Conservation (phyloP, 768 basidiomycete genomes). For the Trametes coccinea region DNA sequence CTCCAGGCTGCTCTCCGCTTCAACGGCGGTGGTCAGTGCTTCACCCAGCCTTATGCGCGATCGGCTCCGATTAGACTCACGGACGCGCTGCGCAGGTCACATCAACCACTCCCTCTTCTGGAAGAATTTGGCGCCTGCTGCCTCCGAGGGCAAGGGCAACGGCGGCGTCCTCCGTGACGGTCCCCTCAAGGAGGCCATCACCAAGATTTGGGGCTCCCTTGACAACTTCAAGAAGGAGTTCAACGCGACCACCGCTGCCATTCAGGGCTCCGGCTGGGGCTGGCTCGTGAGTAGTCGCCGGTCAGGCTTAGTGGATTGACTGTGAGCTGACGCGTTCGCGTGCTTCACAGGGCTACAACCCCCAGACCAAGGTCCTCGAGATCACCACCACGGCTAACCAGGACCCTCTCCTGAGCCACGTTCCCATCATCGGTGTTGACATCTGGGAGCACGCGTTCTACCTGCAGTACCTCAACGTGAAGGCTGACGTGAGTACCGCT, state of each 20-base stretch:
- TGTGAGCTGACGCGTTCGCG: neutral
- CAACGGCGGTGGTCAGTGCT: conserved; percentile 82
- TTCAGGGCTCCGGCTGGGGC: conserved; percentile 96
- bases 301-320: neutral
- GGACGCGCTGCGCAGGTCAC: conserved; percentile 54
- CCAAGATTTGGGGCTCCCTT: conserved; percentile 67
- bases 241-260: conserved; percentile 79
- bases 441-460: conserved; percentile 98
- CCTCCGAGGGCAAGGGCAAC: conserved; percentile 43
- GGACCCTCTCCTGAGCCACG: conserved; percentile 78
- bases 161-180: conserved; percentile 69
- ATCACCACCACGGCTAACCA: conserved; percentile 93
- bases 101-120: conserved; percentile 98
- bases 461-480: conserved; percentile 95
- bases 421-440: conserved; percentile 89
- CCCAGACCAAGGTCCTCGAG: conserved; percentile 69
- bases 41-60: neutral
- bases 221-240: conserved; percentile 78
- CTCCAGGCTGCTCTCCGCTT: conserved; percentile 94
- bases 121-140: conserved; percentile 89
- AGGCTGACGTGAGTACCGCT: conserved; percentile 71
- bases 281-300: conserved; percentile 73
- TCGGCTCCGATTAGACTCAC: neutral
- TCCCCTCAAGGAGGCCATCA: conserved; percentile 71
- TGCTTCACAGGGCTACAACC: conserved; percentile 62